Base-by-base conservation (phyloP, 148 eudicot genomes). In the Gaultheria prostrata region DNA sequence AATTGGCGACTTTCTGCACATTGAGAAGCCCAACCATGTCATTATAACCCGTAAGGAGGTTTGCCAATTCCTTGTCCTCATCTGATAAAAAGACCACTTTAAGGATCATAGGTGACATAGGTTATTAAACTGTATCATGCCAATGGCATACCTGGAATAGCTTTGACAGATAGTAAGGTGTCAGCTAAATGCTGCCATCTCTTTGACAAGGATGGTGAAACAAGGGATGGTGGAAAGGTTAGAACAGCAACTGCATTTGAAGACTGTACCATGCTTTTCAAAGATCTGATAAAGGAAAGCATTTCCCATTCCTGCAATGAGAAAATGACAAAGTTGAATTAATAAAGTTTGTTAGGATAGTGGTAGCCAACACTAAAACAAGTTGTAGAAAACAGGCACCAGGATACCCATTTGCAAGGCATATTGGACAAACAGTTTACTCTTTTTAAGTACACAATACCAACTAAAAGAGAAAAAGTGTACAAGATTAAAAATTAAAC, bases 101-200 rank as follows among this genome's bases (percentile, higher is more conserved):
- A 51, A 35, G 24, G 20, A 86, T 87, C 48, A 83, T 39, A 69
- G 45, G 50, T 8, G 26, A 77, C 13, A 80, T 63, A 26, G 28
- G 54, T 48, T 45, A 43, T 33, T 56, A 28, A 21, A 33, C 51
- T 57, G 17, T 30, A 21, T 39, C 61, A 30, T 61, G 67, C 72
- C 35, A 53, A 79, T 45, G 13, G 80, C 83, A 70, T 88, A 90
- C 98, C 98, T 90, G 95, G 94, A 77, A 96, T 90, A 84, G 98
- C 98, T 93, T 82, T 93, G 51, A 96, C 97, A 45, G 99, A 94
- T 69, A 96, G 85, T 80, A 96, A 87, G 26, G 94, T 96, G 88
- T 96, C 98, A 53, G 98, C 98, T 91, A 96, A 88, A 92, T 96
- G 98, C 87, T 96, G 98, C 94, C 91, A 93, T 89, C 98, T 87